phyloP scores from a whole-genome alignment of 2,329 filamentous ascomycete species.

The Apiospora rasikravindrae region DNA sequence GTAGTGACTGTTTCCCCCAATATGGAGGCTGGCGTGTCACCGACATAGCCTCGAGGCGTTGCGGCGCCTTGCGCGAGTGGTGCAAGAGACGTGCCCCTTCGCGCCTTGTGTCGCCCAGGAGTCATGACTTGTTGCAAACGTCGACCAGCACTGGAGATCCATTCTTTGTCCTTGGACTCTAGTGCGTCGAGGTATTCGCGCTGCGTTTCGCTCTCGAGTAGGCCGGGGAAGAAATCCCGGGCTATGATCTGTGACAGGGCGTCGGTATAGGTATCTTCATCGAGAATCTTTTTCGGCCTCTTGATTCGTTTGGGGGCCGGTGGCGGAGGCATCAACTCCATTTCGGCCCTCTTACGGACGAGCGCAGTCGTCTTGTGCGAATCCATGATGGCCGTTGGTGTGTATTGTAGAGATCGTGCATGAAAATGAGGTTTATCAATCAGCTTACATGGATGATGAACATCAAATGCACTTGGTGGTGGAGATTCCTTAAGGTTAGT shows the following conservation, averaged over 20 bases:
- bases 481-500: not conserved
- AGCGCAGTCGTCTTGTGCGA: slow-evolving; percentile 54
- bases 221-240: slow-evolving; percentile 93
- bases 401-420: not conserved
- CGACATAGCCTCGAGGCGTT: slow-evolving; percentile 71
- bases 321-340: slow-evolving; percentile 85
- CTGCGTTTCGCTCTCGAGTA: slow-evolving; percentile 84
- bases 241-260: slow-evolving; percentile 93
- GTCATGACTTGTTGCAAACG: slow-evolving; percentile 82
- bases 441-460: slow-evolving; percentile 11
- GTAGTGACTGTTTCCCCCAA: slow-evolving; percentile 45
- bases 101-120: slow-evolving; percentile 58
- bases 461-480: not conserved
- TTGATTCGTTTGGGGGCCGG: slow-evolving; percentile 88
- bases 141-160: slow-evolving; percentile 83
- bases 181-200: slow-evolving; percentile 92
- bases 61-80: slow-evolving; percentile 46
- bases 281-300: slow-evolving; percentile 82
- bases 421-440: slow-evolving; percentile 11
- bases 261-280: slow-evolving; percentile 92
- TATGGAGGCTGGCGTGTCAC: slow-evolving; percentile 75
- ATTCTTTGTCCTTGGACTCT: slow-evolving; percentile 81
- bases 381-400: slow-evolving; percentile 42
- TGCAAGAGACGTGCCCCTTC: slow-evolving; percentile 41
- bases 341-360: slow-evolving; percentile 68